Base-by-base conservation (phyloP, 768 basidiomycete species). In the Cyclocybe aegerita region DNA sequence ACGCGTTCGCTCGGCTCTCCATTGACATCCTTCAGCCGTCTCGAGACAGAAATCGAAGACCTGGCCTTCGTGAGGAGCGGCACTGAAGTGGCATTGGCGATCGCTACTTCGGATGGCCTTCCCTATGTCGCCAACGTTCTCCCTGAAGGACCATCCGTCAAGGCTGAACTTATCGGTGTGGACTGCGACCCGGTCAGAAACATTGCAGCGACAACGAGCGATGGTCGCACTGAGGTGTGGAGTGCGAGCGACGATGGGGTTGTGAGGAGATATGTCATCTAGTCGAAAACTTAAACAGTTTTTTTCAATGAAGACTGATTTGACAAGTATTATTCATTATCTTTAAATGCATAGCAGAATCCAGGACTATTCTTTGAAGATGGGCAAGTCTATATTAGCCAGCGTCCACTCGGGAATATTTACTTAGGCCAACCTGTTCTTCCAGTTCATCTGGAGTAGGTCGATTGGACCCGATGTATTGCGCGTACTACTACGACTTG, bases 171-270 rank as follows among this genome's bases (percentile, higher is more conserved):
- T 3, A 72, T 80, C 0, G 85, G 84, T 1, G 70, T 71, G 29
- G 82, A 87, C 48, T 85, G 84, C 57, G 85, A 87, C 60, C 72
- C 79, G 7, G 77, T 83, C 29, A 67, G 80, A 35, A 63, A 67
- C 39, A 65, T 83, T 6, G 60, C 68, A 33, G 70, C 69, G 9
- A 48, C 60, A 16, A 38, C 32, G 7, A 29, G 44, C 14, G 43
- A 46, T 5, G 55, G 46, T 4, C 40, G 47, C 15, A 52, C 50
- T n/a, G 60, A 64, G 30, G 55, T 65, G 0, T 60, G 61, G 66
- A 78, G 69, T 48, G 81, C 81, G 7, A 77, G 80, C 39, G 83
- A 87, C 55, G 86, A 87, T 67, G 83, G 81, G 0, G 60, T 85
- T 33, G 81, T 86, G 0, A 70, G 83, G 52, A 58, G 71, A 55